Base-by-base conservation (phyloP, 805 yeast species). In the Kazachstania taianensis region DNA sequence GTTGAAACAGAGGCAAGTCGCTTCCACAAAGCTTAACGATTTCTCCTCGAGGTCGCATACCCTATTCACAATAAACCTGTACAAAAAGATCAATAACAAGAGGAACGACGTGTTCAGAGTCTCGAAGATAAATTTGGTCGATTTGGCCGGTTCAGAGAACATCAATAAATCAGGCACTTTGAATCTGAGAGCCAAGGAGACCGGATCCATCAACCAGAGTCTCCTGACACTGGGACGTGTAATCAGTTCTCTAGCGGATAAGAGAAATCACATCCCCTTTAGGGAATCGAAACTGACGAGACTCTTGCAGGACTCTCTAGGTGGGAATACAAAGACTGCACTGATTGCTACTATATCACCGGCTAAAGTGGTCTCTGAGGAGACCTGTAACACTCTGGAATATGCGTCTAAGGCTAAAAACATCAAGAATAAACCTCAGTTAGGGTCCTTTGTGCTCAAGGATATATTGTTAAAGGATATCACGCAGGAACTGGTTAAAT, bases 61-160 rank as follows among this genome's bases (percentile, higher is more conserved):
- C 1, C 76, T 81, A 4, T 81, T 81, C 55, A 74, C 86, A 2
- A 67, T 81, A 20, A 69, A 68, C 30, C 56, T 81, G 22, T 72
- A 70, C 49, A 72, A 66, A 46, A 68, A 67, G 63, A 9, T 22
- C 25, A n/a, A n/a, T n/a, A n/a, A n/a, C n/a, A 72, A 33, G 57
- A 65, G 57, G 14, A 61, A 60, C 16, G 77, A 72, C 38, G 46
- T 63, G 17, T 68, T 69, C 41, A 62, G 75, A 42, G 59, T 70
- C 17, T 76, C 86, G 5, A 85, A 84, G 49, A 74, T 85, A 66
- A 85, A 87, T 53, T 63, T 87, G 16, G 97, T 89, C 5, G 97
- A 89, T 62, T 66, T 89, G 44, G 98, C 97, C 0, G 97, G 98
- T 1, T 82, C 94, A 5, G 98, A 89, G 55, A 87, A 87, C 53